A percentile compares a stretch with the other conserved stretches of the same genome.
Evolutionary conservation across 176 grass and related monocot species (phyloP).

Genomic region (Aegilops umbellulata): DNA sequence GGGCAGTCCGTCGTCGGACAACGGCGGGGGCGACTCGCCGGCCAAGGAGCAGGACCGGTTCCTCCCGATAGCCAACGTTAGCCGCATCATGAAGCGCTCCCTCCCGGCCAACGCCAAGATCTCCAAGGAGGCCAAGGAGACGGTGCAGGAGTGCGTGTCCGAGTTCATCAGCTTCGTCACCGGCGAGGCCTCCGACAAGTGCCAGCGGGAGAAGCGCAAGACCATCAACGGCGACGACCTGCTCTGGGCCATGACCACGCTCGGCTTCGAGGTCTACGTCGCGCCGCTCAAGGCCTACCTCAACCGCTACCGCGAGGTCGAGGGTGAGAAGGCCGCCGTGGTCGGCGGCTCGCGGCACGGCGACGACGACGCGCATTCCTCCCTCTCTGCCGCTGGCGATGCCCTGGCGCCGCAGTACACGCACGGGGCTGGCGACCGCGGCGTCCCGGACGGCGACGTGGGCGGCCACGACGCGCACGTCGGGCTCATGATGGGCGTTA

Average conservation of each 20-base stretch:
- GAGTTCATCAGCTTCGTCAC: constrained; percentile 98
- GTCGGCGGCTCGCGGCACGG: constrained; percentile 22
- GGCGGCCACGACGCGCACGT: constrained; percentile 1
- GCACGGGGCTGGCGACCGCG: background rate
- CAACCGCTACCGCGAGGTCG: constrained; percentile 66
- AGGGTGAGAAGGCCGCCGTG: constrained; percentile 70
- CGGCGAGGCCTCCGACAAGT: constrained; percentile 95
- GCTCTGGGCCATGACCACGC: constrained; percentile 90
- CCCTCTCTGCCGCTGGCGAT: background rate
- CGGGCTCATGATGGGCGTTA: constrained; percentile 41
- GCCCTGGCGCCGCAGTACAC: background rate
- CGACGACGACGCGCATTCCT: constrained; percentile 5
- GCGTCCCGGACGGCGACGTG: background rate
- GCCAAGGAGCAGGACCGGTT: constrained; percentile 86
- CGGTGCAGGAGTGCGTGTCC: constrained; percentile 96
- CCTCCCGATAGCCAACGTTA: constrained; percentile 93
- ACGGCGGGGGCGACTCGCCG: constrained; percentile 47
- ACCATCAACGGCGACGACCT: constrained; percentile 97
- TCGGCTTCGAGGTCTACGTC: constrained; percentile 86
- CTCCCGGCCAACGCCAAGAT: constrained; percentile 94
- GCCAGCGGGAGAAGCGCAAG: constrained; percentile 97
- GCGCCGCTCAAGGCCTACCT: constrained; percentile 70
- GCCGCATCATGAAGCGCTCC: constrained; percentile 87
- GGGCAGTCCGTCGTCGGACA: constrained; percentile 62
- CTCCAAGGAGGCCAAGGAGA: constrained; percentile 91